These are phyloP conservation scores for Rhodotorula toruloides DNA, from an alignment of 768 basidiomycete species.

Conservation along the genomic window DNA sequence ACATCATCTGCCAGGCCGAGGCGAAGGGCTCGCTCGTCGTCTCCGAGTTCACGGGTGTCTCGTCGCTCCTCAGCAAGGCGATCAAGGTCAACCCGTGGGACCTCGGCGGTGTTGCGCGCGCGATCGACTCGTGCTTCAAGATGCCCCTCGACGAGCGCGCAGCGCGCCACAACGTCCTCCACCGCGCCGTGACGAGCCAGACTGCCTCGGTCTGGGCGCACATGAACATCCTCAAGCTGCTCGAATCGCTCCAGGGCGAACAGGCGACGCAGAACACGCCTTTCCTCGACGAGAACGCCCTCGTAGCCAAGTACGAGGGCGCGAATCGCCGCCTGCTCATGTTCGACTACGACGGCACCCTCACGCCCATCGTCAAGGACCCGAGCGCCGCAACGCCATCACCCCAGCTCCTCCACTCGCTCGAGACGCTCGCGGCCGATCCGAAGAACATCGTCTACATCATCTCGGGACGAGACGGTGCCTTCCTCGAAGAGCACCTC, in stretches of 20 bases:
- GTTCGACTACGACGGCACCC: constrained; percentile 95
- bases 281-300: constrained; percentile 61
- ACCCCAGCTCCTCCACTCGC: constrained; percentile 63
- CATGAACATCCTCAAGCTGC: constrained; percentile 77
- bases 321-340: constrained; percentile 82
- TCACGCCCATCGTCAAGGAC: constrained; percentile 92
- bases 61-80: constrained; percentile 81
- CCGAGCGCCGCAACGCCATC: constrained; percentile 84
- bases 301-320: constrained; percentile 59
- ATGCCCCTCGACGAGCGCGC: constrained; percentile 76
- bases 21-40: constrained; percentile 76
- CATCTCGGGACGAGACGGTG: constrained; percentile 91
- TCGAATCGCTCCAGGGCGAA: constrained; percentile 71
- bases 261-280: constrained; percentile 80
- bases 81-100: constrained; percentile 95
- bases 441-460: constrained; percentile 91
- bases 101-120: constrained; percentile 71
- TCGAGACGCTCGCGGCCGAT: constrained; percentile 66
- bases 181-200: constrained; percentile 82
- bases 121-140: constrained; percentile 77
- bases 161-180: constrained; percentile 65
- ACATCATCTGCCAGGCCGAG: constrained; percentile 87
- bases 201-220: constrained; percentile 95
- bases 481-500: constrained; percentile 83
- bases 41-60: constrained; percentile 97